Evolutionary conservation across 2,329 filamentous ascomycete genomes (phyloP), one percentile per base, ranked within the genome.

Genomic region (Penicillium sp.): DNA sequence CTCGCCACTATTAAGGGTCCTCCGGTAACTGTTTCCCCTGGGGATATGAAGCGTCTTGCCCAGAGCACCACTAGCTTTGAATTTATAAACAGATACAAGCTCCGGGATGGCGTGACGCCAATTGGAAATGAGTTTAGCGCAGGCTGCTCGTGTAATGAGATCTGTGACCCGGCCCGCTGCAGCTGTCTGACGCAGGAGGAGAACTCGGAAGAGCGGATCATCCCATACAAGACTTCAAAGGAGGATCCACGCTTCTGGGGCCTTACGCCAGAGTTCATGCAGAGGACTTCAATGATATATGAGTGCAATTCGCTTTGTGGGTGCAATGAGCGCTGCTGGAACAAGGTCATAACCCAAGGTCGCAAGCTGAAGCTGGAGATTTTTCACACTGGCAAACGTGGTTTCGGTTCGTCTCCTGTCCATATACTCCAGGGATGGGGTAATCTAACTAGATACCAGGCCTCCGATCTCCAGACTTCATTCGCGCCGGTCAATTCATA

Each of bases 401-500:
- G 80, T 2, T 81, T 81, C 44, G 78, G 77, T 76, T 70, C 53
- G 69, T 26, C 41, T 21, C 23, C 19, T 13, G 6, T 19, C 23
- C 11, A 48, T 19, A 7, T 15, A 48, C 13, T 6, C 6, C 9
- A 19, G 11, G n/a, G 52, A 48, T 9, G 38, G 31, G 30, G 45
- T 3, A 17, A 62, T 48, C 60, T 69, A 58, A 67, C 26, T 23
- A 30, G 45, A 6, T 26, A 26, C 41, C 46, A 79, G 79, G 80
- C 6, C 72, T 82, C 7, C 76, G 79, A 3, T 81, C 78, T 0
- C 71, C 67, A 0, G 70, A 77, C 21, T 55, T 62, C 2, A 78
- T 82, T 49, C 65, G 72, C 31, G 69, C 72, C 1, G 80, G 80
- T 0, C 79, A 82, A 63, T 82, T 80, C 51, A 80, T 82, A 54